Conservation (phyloP, 192 early-diverging fungal genomes). For the Linnemannia hyalina region DNA sequence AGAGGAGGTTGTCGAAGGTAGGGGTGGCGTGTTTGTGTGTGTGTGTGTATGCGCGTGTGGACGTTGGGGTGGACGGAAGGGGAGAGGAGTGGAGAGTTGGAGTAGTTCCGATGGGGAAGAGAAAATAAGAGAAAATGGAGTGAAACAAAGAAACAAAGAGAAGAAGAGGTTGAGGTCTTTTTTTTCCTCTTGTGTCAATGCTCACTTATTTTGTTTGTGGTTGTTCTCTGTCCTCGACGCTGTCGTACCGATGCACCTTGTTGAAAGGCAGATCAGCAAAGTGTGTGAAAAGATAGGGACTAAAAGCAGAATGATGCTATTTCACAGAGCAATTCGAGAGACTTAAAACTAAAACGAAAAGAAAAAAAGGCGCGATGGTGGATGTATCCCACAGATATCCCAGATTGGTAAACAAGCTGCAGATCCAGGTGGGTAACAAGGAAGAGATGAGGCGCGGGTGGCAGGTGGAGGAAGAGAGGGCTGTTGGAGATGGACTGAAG, state of each 20-base stretch:
- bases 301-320: slow-evolving; percentile 16
- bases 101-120: not conserved
- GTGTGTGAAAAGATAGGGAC: not conserved
- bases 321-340: slow-evolving; percentile 4
- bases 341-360: not conserved
- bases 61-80: not conserved
- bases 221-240: not conserved
- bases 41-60: not conserved
- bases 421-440: not conserved
- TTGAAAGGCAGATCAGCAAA: slow-evolving; percentile 20
- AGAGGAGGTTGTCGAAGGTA: not conserved
- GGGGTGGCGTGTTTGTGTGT: not conserved
- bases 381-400: not conserved
- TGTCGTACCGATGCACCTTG: slow-evolving; percentile 7
- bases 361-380: not conserved
- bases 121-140: not conserved
- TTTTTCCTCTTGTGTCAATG: not conserved
- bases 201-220: not conserved
- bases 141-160: not conserved
- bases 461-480: not conserved
- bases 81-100: not conserved
- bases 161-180: not conserved
- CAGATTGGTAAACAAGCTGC: not conserved
- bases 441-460: not conserved
- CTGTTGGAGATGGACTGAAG: not conserved